Evolutionary conservation across 2,329 filamentous ascomycete species (phyloP).

Genomic region (Arachnomyces sp.): DNA sequence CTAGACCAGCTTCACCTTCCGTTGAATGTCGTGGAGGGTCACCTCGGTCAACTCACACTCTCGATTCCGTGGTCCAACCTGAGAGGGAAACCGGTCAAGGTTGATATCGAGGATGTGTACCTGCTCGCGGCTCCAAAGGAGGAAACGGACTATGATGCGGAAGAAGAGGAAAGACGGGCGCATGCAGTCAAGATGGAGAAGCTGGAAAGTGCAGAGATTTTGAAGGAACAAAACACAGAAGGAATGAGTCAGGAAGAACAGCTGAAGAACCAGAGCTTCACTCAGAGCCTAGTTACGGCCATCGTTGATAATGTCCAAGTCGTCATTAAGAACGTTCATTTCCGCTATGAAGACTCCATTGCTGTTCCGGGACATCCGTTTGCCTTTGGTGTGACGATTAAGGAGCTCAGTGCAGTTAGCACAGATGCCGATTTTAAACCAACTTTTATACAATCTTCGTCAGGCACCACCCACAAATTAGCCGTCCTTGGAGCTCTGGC

Average conservation of each 20-base stretch:
- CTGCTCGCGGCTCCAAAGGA: constrained; percentile 91
- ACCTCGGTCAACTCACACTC: constrained; percentile 84
- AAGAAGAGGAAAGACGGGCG: constrained; percentile 78
- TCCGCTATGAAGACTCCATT: constrained; percentile 96
- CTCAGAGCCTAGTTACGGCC: constrained; percentile 85
- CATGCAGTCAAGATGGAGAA: constrained; percentile 99
- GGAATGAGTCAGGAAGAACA: constrained; percentile 92
- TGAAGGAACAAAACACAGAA: constrained; percentile 88
- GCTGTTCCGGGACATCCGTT: constrained; percentile 93
- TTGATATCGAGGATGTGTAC: constrained; percentile 95
- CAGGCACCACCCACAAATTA: constrained; percentile 80
- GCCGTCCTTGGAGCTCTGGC: constrained; percentile 83
- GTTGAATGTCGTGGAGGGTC: constrained; percentile 92
- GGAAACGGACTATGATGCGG: constrained; percentile 85
- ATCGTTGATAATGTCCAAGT: constrained; percentile 98
- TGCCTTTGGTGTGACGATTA: constrained; percentile 80
- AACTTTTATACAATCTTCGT: constrained; percentile 86
- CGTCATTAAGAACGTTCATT: constrained; percentile 95
- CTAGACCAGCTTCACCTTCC: constrained; percentile 95
- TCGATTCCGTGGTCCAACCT: constrained; percentile 97
- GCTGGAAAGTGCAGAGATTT: constrained; percentile 86
- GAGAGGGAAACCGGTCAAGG: constrained; percentile 84
- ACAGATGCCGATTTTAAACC: constrained; percentile 93
- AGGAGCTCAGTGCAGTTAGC: constrained; percentile 94
- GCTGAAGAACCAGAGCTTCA: constrained; percentile 96